Conservation (phyloP, 805 yeast species). For the Schizosaccharomyces octosporus region DNA sequence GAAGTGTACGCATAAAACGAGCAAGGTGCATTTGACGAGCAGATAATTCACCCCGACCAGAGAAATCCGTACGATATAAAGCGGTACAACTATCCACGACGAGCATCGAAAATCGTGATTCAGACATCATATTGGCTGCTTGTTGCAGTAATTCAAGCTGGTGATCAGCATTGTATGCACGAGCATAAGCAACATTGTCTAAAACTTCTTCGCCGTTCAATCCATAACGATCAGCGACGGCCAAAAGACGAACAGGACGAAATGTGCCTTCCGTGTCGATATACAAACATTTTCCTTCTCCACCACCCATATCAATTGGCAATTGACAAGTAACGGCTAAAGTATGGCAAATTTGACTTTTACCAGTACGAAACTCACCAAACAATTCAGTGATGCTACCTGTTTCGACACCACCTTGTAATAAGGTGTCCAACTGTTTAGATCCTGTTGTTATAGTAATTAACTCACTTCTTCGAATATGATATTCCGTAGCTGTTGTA, state of each 20-base stretch:
- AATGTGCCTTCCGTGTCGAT: conserved; percentile 96
- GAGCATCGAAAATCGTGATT: conserved; percentile 64
- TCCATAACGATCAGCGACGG: conserved; percentile 79
- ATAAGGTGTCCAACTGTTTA: conserved; percentile 66
- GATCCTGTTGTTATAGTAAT: conserved; percentile 91
- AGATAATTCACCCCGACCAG: conserved; percentile 86
- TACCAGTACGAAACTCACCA: conserved; percentile 95
- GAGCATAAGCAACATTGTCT: conserved; percentile 89
- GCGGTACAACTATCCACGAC: conserved; percentile 98
- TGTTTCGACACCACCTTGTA: conserved; percentile 94
- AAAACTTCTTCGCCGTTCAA: conserved; percentile 81
- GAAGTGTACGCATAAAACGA: conserved; percentile 70
- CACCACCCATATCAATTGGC: conserved; percentile 93
- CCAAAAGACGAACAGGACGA: conserved; percentile 68
- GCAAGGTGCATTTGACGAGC: conserved; percentile 91
- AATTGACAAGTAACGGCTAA: conserved; percentile 83
- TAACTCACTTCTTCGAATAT: conserved; percentile 66
- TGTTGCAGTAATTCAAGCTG: conserved; percentile 64
- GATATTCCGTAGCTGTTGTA: conserved; percentile 89
- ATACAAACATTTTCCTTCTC: conserved; percentile 88
- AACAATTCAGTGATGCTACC: conserved; percentile 90
- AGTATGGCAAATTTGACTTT: conserved; percentile 90
- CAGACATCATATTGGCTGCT: conserved; percentile 92
- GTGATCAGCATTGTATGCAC: conserved; percentile 94
- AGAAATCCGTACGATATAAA: conserved; percentile 73